Evolutionary conservation across 1,139 yeast species (phyloP), one percentile per base, ranked within the genome.

Genomic region (Saccharomyces uvarum): DNA sequence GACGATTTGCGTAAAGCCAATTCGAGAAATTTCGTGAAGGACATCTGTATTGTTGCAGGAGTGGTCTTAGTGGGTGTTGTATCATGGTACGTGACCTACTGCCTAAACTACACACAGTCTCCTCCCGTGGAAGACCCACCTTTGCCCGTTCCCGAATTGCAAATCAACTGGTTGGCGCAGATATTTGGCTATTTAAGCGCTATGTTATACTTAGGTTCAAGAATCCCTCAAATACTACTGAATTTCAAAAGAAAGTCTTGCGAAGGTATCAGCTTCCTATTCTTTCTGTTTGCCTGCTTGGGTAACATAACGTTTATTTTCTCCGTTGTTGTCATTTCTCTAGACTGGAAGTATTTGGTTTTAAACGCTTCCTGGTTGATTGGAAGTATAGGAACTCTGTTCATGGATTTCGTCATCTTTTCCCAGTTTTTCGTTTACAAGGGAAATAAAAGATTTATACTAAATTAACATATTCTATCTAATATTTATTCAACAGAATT

Each of bases 141-240:
- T 2, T 60, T 63, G 33, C 46, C 51, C 3, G 60, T 63, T 38
- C 70, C 69, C 24, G 75, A 72, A 38, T 67, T 82, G 54, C 79
- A 78, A 44, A 82, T 84, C 67, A 91, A 88, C 67, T 81, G 84
- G 21, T 71, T 86, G 61, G 97, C 96, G 1, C 98, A 91, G 72
- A 72, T 81, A 47, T 88, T 89, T 70, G 98, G 98, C 27, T 91
- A 96, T 88, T 73, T 89, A 54, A 89, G 97, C 73, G 97, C 98
- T 1, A 71, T 77, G 1, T 77, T 91, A 50, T 91, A 91, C 69
- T 73, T 91, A 61, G 96, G 97, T 1, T 89, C 97, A 14, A 77
- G 98, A 62, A 72, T 91, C 26, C 98, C 98, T 0, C 98, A 91
- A 72, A 88, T 91, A 57, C 70, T 88, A 56, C 77, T 91, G 58